Conservation (phyloP, 495 filamentous ascomycete genomes). For the Talaromyces stipitatus region DNA sequence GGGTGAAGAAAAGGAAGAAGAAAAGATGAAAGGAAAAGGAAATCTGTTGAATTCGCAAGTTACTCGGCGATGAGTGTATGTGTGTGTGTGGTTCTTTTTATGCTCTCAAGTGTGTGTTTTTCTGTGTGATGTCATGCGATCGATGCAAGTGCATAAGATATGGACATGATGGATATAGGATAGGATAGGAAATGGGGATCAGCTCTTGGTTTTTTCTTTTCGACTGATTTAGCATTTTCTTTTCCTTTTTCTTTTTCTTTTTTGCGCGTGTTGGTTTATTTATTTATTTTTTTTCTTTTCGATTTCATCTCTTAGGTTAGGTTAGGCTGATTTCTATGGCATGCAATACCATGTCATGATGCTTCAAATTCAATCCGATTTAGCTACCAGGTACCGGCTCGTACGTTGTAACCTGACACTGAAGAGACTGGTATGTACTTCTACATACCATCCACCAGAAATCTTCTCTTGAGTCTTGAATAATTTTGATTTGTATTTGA, state of each 20-base stretch:
- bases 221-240: conserved; percentile 22
- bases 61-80: background rate
- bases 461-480: too few relatives aligned
- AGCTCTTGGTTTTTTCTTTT: conserved; percentile 5
- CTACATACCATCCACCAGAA: too few relatives aligned
- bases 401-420: too few relatives aligned
- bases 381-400: too few relatives aligned
- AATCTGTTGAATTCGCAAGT: background rate
- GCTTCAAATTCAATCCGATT: conserved; percentile 1
- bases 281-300: conserved; percentile 15
- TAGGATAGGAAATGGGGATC: conserved; percentile 3
- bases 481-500: too few relatives aligned
- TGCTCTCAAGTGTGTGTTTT: background rate
- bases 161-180: conserved; percentile 4
- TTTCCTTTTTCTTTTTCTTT: conserved; percentile 13
- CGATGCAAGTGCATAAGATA: background rate
- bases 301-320: background rate
- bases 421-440: too few relatives aligned
- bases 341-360: conserved; percentile 1
- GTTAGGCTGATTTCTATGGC: background rate
- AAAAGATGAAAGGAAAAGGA: background rate
- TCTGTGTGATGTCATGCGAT: background rate
- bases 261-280: conserved; percentile 10
- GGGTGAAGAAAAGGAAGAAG: background rate
- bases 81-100: background rate